phyloP scores from a whole-genome alignment of 257 asterid species.

The Cordia subcordata region DNA sequence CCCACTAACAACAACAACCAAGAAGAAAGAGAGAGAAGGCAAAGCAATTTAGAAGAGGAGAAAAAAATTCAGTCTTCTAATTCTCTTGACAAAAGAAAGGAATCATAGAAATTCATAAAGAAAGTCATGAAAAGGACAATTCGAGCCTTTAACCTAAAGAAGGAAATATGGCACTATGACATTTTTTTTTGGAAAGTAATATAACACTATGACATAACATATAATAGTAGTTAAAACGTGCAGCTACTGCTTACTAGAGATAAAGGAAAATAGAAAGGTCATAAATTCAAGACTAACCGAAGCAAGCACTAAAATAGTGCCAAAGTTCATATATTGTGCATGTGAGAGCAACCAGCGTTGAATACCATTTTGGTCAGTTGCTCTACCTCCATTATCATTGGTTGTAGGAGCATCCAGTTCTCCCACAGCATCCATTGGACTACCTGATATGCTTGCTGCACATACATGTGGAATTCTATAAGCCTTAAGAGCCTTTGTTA shows the following conservation, averaged over 20 bases:
- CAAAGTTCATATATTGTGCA: conserved; percentile 68
- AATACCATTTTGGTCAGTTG: conserved; percentile 34
- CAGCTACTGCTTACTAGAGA: not conserved
- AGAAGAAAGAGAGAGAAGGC: no score
- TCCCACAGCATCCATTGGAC: conserved; percentile 49
- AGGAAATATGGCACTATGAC: no score
- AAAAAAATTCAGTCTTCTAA: no score
- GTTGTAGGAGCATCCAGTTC: conserved; percentile 43
- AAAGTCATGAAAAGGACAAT: no score
- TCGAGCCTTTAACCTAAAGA: no score
- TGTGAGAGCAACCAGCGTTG: conserved; percentile 70
- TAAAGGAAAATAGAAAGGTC: conserved; percentile 1
- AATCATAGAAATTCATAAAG: no score
- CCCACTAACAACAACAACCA: no score
- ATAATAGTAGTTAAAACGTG: not conserved
- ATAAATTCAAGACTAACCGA: conserved; percentile 46
- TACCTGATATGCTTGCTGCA: conserved; percentile 70
- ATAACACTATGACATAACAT: no score
- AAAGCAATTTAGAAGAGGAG: no score
- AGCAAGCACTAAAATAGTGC: conserved; percentile 72
- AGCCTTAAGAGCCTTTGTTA: conserved; percentile 1
- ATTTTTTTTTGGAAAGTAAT: no score
- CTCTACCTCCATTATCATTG: conserved; percentile 41
- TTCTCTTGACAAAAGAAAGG: no score
- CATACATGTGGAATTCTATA: conserved; percentile 7